Base-by-base conservation (phyloP, 176 grass and related monocot genomes). In the Leersia perrieri region DNA sequence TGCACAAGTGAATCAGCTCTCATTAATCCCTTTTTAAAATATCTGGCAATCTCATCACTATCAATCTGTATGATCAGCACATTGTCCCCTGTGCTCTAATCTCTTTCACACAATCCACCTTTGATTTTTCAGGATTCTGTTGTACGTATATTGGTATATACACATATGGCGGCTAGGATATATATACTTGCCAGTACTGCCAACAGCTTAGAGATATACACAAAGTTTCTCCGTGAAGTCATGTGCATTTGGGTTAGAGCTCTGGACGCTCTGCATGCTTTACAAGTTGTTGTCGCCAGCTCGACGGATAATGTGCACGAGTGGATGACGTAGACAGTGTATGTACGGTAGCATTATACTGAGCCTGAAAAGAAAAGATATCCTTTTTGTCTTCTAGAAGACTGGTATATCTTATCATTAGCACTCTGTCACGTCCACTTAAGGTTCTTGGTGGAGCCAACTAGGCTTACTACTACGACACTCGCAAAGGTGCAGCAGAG, bases 371-470 rank as follows among this genome's bases (percentile, higher is more conserved):
- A 20, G 20, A 57, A 35, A 72, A 44, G 18, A 78, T 60, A 44
- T 34, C 2, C 35, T 20, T 78, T 67, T 72, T 63, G 36, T 78
- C 47, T 80, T 84, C 68, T 74, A 69, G 69, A 83, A 82, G 60
- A 67, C n/a, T n/a, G n/a, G 34, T 84, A 60, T 45, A 60, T 68
- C 27, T 22, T 34, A 73, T 83, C 58, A 79, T 41, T 29, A 67
- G 51, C 34, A 11, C 41, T 33, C 5, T 33, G 20, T n/a, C 31
- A 65, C 33, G 73, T 83, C 42, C 86, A 83, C 41, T 71, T 55
- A 22, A 55, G 18, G 53, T 65, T 72, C 1, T 16, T 83, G 80
- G 42, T 47, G 42, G 80, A 8, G 47, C 44, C 44, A 53, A 53
- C 18, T 22, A 8, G 31, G 66, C 20, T 60, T 70, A 57, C 67